Conservation (phyloP, 768 basidiomycete species). For the Auricularia sp. region DNA sequence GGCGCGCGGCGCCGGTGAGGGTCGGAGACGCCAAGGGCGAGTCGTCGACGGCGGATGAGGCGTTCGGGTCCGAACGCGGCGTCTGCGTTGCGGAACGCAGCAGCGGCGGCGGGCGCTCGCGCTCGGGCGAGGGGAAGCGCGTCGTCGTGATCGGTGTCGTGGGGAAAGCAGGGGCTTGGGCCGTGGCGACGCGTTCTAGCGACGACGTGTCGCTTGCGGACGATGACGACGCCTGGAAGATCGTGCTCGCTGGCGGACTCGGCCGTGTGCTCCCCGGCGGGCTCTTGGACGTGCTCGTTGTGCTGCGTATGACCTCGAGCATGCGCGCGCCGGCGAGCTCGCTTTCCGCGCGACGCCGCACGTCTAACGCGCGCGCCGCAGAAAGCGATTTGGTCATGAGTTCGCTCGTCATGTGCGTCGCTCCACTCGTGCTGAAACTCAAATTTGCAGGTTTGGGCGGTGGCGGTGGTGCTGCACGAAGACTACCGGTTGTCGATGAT, state of each 20-base stretch:
- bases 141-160: not conserved
- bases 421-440: not conserved
- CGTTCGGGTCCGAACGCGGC: not conserved
- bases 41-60: not conserved
- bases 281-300: not conserved
- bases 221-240: not conserved
- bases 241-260: not conserved
- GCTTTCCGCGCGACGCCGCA: not conserved
- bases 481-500: not conserved
- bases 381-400: not conserved
- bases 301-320: not conserved
- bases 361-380: not conserved
- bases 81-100: not conserved
- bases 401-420: not conserved
- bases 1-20: not conserved
- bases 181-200: not conserved
- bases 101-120: not conserved
- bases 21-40: not conserved
- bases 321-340: not conserved
- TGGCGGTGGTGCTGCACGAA: slow-evolving; percentile 44
- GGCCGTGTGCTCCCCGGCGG: not conserved
- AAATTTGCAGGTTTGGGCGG: slow-evolving; percentile 31
- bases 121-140: not conserved
- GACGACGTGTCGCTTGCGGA: not conserved
- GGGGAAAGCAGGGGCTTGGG: not conserved